Evolutionary conservation across 2,329 filamentous ascomycete species (phyloP).

Genomic region (Diaporthe velutina): DNA sequence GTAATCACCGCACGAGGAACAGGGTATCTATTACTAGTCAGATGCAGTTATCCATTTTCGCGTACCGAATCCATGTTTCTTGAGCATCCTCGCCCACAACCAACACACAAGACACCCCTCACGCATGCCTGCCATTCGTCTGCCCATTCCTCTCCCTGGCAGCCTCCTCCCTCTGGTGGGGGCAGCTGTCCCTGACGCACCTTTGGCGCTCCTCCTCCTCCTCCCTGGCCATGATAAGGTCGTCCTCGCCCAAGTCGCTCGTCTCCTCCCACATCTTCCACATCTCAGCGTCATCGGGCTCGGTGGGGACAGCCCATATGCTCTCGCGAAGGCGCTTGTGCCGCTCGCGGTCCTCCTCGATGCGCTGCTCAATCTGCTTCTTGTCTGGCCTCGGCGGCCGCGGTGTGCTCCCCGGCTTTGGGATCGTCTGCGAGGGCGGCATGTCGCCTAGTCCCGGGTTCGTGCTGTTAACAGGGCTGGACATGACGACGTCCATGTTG

Average conservation of each 20-base stretch:
- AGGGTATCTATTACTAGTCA: background rate
- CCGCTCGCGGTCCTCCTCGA: slow-evolving; percentile 95
- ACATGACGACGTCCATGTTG: slow-evolving; percentile 66
- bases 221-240: slow-evolving; percentile 81
- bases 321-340: slow-evolving; percentile 93
- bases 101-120: background rate
- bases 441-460: slow-evolving; percentile 57
- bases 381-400: slow-evolving; percentile 73
- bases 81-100: background rate
- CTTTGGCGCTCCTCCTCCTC: slow-evolving; percentile 69
- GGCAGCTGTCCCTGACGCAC: slow-evolving; percentile 52
- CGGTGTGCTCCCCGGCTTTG: slow-evolving; percentile 46
- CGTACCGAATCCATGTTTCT: background rate
- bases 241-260: slow-evolving; percentile 89
- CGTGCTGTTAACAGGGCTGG: slow-evolving; percentile 60
- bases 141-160: slow-evolving; percentile 30
- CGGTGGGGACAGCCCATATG: slow-evolving; percentile 87
- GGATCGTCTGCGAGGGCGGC: slow-evolving; percentile 56
- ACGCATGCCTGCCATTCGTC: slow-evolving; percentile 39
- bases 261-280: slow-evolving; percentile 88
- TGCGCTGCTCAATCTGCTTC: slow-evolving; percentile 91
- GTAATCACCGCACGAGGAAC: background rate
- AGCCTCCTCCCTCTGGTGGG: slow-evolving; percentile 48
- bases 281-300: slow-evolving; percentile 76
- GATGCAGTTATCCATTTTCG: background rate